Percentiles rank a stretch among this genome's conserved stretches.
phyloP scores from a whole-genome alignment of 108 stramenopile species.

The Cyclotella baltica region DNA sequence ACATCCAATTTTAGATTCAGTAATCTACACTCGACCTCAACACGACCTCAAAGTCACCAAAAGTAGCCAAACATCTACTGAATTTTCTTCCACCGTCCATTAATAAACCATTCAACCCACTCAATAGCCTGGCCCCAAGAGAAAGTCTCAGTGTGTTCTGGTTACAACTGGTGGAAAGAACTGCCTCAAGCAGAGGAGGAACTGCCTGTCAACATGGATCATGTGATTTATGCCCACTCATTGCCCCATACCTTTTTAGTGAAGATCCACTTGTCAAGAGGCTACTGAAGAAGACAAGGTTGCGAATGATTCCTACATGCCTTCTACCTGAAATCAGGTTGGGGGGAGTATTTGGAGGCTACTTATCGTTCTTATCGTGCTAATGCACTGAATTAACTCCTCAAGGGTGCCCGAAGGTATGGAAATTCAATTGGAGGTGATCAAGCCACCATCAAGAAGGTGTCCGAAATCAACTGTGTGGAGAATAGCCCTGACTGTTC shows the following conservation, averaged over 20 bases:
- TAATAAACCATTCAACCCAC: too few species aligned
- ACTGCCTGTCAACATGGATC: not conserved
- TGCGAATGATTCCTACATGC: not conserved
- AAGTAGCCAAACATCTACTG: too few species aligned
- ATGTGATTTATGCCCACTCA: not conserved
- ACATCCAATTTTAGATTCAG: too few species aligned
- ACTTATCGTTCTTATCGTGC: not conserved
- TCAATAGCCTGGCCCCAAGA: too few species aligned
- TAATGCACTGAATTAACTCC: not conserved
- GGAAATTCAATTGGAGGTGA: conserved; percentile 27
- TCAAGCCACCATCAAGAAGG: conserved; percentile 20
- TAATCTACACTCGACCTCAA: too few species aligned
- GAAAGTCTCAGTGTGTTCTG: too few species aligned
- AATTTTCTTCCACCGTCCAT: too few species aligned
- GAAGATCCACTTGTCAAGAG: conserved; percentile 3
- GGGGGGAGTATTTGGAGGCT: not conserved
- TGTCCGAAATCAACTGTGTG: conserved; percentile 17
- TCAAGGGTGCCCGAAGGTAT: not conserved
- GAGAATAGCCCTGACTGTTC: conserved; percentile 1
- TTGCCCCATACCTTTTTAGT: not conserved
- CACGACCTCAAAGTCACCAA: too few species aligned
- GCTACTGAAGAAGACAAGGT: not conserved
- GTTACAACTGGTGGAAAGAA: too few species aligned
- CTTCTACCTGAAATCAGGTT: not conserved
- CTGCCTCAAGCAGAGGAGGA: not conserved